These are phyloP conservation scores for Trichoderma oligosporum DNA, from an alignment of 2,329 filamentous ascomycete species.

Conservation along the genomic window DNA sequence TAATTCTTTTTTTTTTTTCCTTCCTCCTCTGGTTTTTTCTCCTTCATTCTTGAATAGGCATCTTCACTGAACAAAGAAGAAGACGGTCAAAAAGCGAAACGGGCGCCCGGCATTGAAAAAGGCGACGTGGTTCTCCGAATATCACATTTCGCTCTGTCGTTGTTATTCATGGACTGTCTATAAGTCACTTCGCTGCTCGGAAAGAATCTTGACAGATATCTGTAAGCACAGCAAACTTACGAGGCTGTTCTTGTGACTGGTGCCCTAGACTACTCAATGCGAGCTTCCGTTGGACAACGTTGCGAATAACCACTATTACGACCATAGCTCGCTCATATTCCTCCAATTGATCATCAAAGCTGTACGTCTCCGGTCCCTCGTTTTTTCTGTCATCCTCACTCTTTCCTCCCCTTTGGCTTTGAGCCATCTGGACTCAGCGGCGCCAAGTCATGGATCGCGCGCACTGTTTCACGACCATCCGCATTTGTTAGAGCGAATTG, in stretches of 20 bases:
- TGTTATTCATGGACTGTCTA: background rate
- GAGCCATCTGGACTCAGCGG: constrained; percentile 7
- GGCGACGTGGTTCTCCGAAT: constrained; percentile 15
- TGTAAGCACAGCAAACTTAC: background rate
- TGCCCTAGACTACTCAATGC: background rate
- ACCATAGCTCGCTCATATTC: too few species aligned
- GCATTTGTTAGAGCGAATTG: constrained; percentile 13
- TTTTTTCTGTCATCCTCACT: background rate
- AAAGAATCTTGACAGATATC: background rate
- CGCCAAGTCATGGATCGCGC: background rate
- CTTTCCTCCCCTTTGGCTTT: background rate
- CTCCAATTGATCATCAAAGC: background rate
- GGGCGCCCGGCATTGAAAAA: background rate
- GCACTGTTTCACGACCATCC: constrained; percentile 22
- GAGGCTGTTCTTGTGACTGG: background rate
- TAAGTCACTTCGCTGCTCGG: background rate
- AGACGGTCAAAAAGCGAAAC: too few species aligned
- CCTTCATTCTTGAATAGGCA: background rate
- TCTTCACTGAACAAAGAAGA: background rate
- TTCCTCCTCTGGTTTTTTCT: background rate
- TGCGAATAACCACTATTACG: background rate
- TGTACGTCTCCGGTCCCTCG: background rate
- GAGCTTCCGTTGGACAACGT: background rate
- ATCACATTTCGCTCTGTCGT: background rate
- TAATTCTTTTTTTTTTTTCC: background rate